phyloP scores from a whole-genome alignment of 495 filamentous ascomycete genomes.

The Aspergillus sclerotiicarbonarius region DNA sequence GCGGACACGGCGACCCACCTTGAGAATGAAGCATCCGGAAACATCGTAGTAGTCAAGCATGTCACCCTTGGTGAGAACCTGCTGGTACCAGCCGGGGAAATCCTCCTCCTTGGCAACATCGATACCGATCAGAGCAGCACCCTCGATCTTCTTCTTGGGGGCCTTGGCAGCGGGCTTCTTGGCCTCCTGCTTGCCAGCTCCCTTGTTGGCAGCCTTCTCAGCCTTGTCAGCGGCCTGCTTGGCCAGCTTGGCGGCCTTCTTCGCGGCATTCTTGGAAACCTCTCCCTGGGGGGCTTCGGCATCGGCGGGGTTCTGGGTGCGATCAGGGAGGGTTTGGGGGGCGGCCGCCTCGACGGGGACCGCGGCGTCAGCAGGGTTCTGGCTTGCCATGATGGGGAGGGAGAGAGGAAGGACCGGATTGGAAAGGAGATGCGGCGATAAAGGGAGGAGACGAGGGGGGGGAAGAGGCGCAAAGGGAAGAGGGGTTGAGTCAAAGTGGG shows the following conservation, averaged over 20 bases:
- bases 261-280: constrained; percentile 64
- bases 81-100: constrained; percentile 92
- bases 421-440: constrained; percentile 14
- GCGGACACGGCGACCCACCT: constrained; percentile 40
- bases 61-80: constrained; percentile 90
- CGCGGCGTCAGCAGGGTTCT: constrained; percentile 31
- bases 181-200: constrained; percentile 40
- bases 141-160: constrained; percentile 54
- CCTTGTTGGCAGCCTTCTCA: constrained; percentile 48
- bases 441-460: constrained; percentile 16
- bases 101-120: constrained; percentile 79
- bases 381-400: constrained; percentile 39
- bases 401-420: constrained; percentile 16
- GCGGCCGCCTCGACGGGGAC: constrained; percentile 27
- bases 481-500: constrained; percentile 40
- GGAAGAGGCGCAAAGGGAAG: constrained; percentile 10
- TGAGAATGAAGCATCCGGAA: constrained; percentile 92
- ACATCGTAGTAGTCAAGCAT: constrained; percentile 95
- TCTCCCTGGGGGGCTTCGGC: constrained; percentile 41
- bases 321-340: constrained; percentile 40
- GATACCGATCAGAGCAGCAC: constrained; percentile 76
- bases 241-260: constrained; percentile 67
- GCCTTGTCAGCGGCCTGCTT: constrained; percentile 64
- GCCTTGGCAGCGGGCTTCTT: constrained; percentile 40
- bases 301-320: constrained; percentile 43